These are phyloP conservation scores for Xylaria sp. DNA, from an alignment of 2,329 filamentous ascomycete species.

Conservation along the genomic window DNA sequence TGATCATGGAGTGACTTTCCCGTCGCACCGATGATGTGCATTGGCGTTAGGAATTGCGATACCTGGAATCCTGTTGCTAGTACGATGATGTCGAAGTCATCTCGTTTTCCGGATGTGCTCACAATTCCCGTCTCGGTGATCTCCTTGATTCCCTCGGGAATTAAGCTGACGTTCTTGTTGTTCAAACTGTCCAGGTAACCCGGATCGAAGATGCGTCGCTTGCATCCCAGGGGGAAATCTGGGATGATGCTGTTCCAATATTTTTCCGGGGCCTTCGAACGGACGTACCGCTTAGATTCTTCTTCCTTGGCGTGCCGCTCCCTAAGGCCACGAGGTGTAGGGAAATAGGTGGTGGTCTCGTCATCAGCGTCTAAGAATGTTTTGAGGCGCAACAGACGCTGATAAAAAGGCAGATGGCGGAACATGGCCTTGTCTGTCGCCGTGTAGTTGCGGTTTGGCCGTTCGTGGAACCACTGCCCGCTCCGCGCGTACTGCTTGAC, in stretches of 20 bases:
- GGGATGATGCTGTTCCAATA: slow-evolving; percentile 51
- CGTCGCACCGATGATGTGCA: slow-evolving; percentile 45
- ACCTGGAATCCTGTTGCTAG: slow-evolving; percentile 48
- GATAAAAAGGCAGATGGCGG: slow-evolving; percentile 42
- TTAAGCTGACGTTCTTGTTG: slow-evolving; percentile 48
- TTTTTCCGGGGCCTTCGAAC: slow-evolving; percentile 42
- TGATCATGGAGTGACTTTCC: slow-evolving; percentile 44
- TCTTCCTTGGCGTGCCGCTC: slow-evolving; percentile 29
- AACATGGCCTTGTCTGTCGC: slow-evolving; percentile 41
- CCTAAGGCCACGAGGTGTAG: slow-evolving; percentile 28
- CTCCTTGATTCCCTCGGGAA: slow-evolving; percentile 43
- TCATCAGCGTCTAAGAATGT: slow-evolving; percentile 45
- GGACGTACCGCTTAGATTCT: slow-evolving; percentile 45
- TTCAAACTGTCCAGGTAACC: slow-evolving; percentile 50
- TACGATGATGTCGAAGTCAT: slow-evolving; percentile 46
- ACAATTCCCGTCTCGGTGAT: slow-evolving; percentile 47
- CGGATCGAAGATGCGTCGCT: slow-evolving; percentile 52
- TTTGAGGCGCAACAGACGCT: slow-evolving; percentile 36
- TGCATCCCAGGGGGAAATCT: slow-evolving; percentile 51
- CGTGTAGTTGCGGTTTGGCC: slow-evolving; percentile 41
- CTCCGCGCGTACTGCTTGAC: slow-evolving; percentile 47
- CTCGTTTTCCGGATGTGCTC: slow-evolving; percentile 35
- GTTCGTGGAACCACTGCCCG: slow-evolving; percentile 44
- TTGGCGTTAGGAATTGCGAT: slow-evolving; percentile 44
- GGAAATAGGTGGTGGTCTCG: slow-evolving; percentile 35